Evolutionary conservation across 2,329 filamentous ascomycete species (phyloP).

Genomic region (Fusarium dlaminii): DNA sequence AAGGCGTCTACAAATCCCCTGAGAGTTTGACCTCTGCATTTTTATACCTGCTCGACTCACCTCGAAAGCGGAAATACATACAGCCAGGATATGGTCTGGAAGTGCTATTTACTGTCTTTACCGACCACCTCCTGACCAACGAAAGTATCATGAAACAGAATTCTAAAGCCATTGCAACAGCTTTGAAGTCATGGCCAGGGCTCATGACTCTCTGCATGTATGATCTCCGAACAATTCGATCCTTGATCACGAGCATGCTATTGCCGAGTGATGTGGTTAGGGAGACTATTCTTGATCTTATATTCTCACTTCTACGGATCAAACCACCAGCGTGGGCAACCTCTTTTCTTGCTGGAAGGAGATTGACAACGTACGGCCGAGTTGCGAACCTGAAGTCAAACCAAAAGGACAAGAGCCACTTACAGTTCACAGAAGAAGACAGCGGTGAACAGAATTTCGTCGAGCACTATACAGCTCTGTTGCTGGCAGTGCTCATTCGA

Average conservation of each 20-base stretch:
- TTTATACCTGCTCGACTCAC: slow-evolving; percentile 87
- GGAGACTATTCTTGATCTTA: slow-evolving; percentile 86
- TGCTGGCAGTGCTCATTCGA: slow-evolving; percentile 86
- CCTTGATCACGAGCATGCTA: slow-evolving; percentile 73
- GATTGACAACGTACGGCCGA: slow-evolving; percentile 95
- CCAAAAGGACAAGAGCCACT: slow-evolving; percentile 58
- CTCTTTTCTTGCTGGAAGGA: slow-evolving; percentile 89
- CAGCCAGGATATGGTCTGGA: slow-evolving; percentile 90
- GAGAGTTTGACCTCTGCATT: slow-evolving; percentile 90
- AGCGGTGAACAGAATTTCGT: slow-evolving; percentile 84
- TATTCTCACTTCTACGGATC: slow-evolving; percentile 84
- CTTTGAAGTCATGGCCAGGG: slow-evolving; percentile 93
- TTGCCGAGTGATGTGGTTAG: slow-evolving; percentile 65
- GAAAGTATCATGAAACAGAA: slow-evolving; percentile 80
- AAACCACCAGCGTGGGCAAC: slow-evolving; percentile 94
- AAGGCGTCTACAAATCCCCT: slow-evolving; percentile 91
- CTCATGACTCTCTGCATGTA: slow-evolving; percentile 89
- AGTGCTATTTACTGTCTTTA: slow-evolving; percentile 90
- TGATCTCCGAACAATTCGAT: slow-evolving; percentile 84
- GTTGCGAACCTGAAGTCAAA: slow-evolving; percentile 82
- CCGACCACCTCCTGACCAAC: slow-evolving; percentile 75
- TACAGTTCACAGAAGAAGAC: slow-evolving; percentile 70
- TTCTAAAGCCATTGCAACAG: slow-evolving; percentile 88
- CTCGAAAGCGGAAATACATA: slow-evolving; percentile 82
- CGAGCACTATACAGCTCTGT: slow-evolving; percentile 90